Evolutionary conservation across 2,329 filamentous ascomycete genomes (phyloP).

Genomic region (Cladosporium sphaerospermum): DNA sequence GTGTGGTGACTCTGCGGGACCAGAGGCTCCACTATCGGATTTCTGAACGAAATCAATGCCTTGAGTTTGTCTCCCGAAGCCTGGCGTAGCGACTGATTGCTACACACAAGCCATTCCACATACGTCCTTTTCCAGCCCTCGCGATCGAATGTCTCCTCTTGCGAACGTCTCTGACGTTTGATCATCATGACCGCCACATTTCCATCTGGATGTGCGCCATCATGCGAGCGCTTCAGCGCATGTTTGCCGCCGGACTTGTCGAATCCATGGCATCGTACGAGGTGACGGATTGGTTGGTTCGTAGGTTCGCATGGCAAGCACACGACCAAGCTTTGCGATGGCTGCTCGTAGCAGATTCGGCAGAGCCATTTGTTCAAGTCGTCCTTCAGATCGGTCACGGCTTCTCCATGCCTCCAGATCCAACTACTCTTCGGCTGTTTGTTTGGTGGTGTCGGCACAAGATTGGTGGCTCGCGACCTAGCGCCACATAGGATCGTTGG

Average conservation of each 20-base stretch:
- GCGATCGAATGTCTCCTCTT: background rate
- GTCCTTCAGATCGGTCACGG: background rate
- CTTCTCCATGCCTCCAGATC: background rate
- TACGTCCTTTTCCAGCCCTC: background rate
- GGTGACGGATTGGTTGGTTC: background rate
- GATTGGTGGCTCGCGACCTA: background rate
- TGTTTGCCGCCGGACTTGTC: background rate
- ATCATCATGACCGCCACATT: background rate
- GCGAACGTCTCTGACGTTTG: background rate
- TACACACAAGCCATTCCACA: background rate
- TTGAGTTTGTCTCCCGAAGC: background rate
- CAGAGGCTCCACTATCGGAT: background rate
- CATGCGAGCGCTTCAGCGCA: background rate
- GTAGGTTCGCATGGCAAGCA: slow-evolving; percentile 1
- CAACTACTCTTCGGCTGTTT: background rate
- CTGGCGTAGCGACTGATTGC: background rate
- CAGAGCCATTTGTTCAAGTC: background rate
- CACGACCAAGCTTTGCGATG: slow-evolving; percentile 1
- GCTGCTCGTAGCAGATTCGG: background rate
- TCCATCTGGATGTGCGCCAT: background rate
- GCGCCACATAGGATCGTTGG: background rate
- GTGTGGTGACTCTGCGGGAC: background rate
- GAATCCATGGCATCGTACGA: background rate
- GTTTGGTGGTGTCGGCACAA: background rate
- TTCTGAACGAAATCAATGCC: background rate